A percentile compares a stretch with the other conserved stretches of the same genome.
These are phyloP conservation scores for Dendryphion nanum DNA, from an alignment of 2,329 filamentous ascomycete species.

Conservation along the genomic window DNA sequence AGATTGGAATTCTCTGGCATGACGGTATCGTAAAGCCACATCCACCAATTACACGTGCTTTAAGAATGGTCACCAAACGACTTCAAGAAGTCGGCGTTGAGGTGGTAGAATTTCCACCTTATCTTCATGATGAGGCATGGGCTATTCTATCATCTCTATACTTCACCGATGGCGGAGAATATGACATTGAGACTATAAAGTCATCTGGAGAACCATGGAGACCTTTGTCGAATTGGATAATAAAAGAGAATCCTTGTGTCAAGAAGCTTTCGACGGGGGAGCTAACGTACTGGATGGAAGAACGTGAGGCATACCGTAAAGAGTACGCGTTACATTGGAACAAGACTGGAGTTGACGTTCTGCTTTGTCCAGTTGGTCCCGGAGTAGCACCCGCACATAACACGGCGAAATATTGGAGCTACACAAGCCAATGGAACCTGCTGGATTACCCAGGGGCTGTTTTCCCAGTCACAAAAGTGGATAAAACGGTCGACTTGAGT, in stretches of 20 bases:
- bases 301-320: constrained; percentile 46
- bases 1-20: constrained; percentile 62
- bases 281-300: constrained; percentile 41
- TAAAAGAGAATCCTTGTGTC: constrained; percentile 54
- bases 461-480: constrained; percentile 54
- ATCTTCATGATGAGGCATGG: constrained; percentile 51
- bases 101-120: constrained; percentile 52
- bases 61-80: constrained; percentile 47
- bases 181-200: constrained; percentile 51
- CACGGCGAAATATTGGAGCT: constrained; percentile 60
- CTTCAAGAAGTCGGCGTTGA: constrained; percentile 50
- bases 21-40: constrained; percentile 66
- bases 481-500: constrained; percentile 42
- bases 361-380: constrained; percentile 60
- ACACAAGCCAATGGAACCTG: constrained; percentile 67
- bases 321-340: constrained; percentile 48
- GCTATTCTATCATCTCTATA: constrained; percentile 41
- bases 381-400: constrained; percentile 55
- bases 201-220: constrained; percentile 57
- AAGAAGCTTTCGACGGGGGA: constrained; percentile 42
- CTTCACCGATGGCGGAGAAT: constrained; percentile 60
- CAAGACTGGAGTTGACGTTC: constrained; percentile 54
- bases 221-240: constrained; percentile 59
- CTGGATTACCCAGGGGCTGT: constrained; percentile 64
- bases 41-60: constrained; percentile 60